A percentile compares a stretch with the other conserved stretches of the same genome.
phyloP scores from a whole-genome alignment of 768 basidiomycete genomes.

The Serpula lacrymans region DNA sequence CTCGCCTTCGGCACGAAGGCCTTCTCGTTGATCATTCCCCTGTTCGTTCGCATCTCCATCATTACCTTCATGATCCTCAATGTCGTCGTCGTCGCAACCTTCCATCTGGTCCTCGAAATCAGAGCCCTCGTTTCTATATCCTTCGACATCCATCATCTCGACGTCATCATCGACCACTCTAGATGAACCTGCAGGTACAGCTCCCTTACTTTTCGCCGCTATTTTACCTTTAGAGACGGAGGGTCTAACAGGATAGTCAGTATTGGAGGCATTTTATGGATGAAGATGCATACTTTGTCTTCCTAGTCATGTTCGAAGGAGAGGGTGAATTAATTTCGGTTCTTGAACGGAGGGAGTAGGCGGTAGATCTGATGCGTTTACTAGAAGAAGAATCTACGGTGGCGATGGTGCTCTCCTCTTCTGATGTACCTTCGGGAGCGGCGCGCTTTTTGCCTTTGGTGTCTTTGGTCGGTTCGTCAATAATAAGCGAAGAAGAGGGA shows the following conservation, averaged over 20 bases:
- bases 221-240: conserved; percentile 58
- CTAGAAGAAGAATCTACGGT: conserved; percentile 41
- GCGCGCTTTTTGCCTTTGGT: conserved; percentile 93
- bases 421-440: conserved; percentile 62
- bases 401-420: conserved; percentile 57
- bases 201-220: conserved; percentile 51
- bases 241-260: conserved; percentile 33
- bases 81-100: conserved; percentile 34
- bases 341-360: conserved; percentile 69
- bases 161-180: conserved; percentile 67
- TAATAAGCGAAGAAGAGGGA: conserved; percentile 47
- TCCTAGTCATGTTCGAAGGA: conserved; percentile 67
- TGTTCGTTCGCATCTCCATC: conserved; percentile 48
- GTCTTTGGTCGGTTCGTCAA: conserved; percentile 76
- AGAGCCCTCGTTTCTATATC: conserved; percentile 42
- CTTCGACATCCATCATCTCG: conserved; percentile 69
- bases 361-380: conserved; percentile 60
- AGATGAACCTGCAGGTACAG: conserved; percentile 61
- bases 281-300: conserved; percentile 50
- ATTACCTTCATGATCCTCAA: conserved; percentile 44
- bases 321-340: conserved; percentile 37
- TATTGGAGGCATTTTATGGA: conserved; percentile 8
- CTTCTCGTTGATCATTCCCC: conserved; percentile 30
- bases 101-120: conserved; percentile 47
- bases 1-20: conserved; percentile 14